Evolutionary conservation across 345 rosid species (phyloP).

Genomic region (Hypericum perforatum): DNA sequence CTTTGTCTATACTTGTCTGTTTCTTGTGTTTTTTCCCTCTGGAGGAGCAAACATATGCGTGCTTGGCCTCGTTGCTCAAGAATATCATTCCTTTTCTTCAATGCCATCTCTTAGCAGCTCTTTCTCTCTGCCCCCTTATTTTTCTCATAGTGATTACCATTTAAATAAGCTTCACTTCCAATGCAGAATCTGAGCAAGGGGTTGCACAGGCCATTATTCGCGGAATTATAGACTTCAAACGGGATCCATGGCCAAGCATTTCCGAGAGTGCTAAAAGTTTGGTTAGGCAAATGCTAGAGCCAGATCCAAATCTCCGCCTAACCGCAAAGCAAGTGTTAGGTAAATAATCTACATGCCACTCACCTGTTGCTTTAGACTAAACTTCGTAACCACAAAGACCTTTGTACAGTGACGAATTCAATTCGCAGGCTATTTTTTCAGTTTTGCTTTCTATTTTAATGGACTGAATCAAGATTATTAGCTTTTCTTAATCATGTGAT

Average conservation of each 20-base stretch:
- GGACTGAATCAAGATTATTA: too few relatives aligned
- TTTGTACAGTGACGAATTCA: too few relatives aligned
- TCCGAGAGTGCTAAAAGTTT: slow-evolving; percentile 14
- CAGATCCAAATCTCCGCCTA: slow-evolving; percentile 7
- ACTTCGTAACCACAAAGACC: too few relatives aligned
- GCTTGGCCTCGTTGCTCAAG: too few relatives aligned
- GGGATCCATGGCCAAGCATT: slow-evolving; percentile 7
- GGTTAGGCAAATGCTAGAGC: slow-evolving; percentile 7
- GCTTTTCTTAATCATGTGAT: too few relatives aligned
- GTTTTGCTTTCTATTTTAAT: too few relatives aligned
- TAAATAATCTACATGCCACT: background rate
- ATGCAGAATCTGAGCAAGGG: slow-evolving; percentile 18
- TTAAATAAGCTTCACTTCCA: slow-evolving; percentile 5
- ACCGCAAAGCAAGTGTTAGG: slow-evolving; percentile 6
- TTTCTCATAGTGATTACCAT: background rate
- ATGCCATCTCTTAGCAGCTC: background rate
- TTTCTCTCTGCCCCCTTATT: slow-evolving; percentile 2
- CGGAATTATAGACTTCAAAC: slow-evolving; percentile 4
- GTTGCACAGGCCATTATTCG: slow-evolving; percentile 6
- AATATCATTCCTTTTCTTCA: background rate
- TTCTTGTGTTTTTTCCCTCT: background rate
- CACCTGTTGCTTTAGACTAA: too few relatives aligned
- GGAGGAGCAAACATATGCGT: background rate
- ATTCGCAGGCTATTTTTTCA: too few relatives aligned
- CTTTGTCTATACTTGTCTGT: slow-evolving; percentile 6